Evolutionary conservation across 768 basidiomycete species (phyloP).

Genomic region (Russula griseocarnosa): DNA sequence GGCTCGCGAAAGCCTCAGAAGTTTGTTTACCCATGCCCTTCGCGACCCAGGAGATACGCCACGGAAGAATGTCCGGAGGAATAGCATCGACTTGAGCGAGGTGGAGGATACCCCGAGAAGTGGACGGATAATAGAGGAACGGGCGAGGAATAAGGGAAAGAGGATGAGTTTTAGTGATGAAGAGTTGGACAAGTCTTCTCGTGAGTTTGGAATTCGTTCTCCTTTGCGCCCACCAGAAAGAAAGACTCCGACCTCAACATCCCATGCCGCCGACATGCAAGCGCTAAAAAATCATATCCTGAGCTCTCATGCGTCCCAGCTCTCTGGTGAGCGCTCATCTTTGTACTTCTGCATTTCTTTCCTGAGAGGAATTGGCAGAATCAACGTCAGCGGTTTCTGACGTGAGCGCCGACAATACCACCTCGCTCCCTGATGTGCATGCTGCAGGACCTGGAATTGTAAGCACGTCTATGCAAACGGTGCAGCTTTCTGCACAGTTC

Average conservation of each 20-base stretch:
- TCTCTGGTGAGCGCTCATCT: slow-evolving; percentile 13
- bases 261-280: slow-evolving; percentile 24
- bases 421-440: slow-evolving; percentile 20
- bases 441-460: slow-evolving; percentile 7
- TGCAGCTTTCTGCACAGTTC: slow-evolving; percentile 25
- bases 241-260: slow-evolving; percentile 7
- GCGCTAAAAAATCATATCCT: slow-evolving; percentile 22
- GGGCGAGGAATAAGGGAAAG: slow-evolving; percentile 26
- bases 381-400: slow-evolving; percentile 22
- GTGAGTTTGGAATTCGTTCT: slow-evolving; percentile 21
- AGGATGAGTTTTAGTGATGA: slow-evolving; percentile 28
- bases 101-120: slow-evolving; percentile 29
- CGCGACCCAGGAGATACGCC: slow-evolving; percentile 22
- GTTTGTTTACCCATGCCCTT: slow-evolving; percentile 25
- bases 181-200: slow-evolving; percentile 23
- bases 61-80: slow-evolving; percentile 19
- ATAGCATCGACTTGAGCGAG: slow-evolving; percentile 29
- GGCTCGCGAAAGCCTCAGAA: slow-evolving; percentile 24
- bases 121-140: slow-evolving; percentile 24
- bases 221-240: background rate
- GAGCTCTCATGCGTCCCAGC: slow-evolving; percentile 4
- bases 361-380: slow-evolving; percentile 9
- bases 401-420: slow-evolving; percentile 17
- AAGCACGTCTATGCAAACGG: slow-evolving; percentile 21
- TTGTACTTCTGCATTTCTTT: background rate